These are phyloP conservation scores for Licmophora abbreviata DNA, from an alignment of 108 stramenopile genomes.

Conservation along the genomic window DNA sequence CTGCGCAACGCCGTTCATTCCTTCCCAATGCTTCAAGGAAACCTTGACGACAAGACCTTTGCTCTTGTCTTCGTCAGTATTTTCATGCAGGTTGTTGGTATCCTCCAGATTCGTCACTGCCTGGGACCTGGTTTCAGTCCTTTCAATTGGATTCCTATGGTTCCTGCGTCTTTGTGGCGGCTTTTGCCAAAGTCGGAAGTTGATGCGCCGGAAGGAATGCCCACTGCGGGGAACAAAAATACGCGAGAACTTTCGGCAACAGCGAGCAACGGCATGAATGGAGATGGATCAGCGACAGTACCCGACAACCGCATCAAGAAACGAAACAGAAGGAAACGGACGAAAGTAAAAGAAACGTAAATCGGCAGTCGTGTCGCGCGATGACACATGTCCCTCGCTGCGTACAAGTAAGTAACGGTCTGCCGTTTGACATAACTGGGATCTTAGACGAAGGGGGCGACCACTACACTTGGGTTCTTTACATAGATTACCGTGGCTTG, in stretches of 20 bases:
- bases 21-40: constrained; percentile 19
- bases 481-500: no score
- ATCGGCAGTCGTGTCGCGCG: no score
- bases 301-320: no score
- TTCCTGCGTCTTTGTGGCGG: not conserved
- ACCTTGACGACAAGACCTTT: constrained; percentile 41
- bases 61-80: constrained; percentile 37
- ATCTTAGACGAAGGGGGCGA: no score
- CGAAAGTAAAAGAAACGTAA: no score
- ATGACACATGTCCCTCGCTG: no score
- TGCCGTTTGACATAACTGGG: no score
- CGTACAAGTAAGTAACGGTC: no score
- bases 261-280: no score
- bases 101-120: constrained; percentile 55
- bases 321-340: no score
- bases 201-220: not conserved
- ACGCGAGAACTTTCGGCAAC: not conserved
- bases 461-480: no score
- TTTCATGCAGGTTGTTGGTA: constrained; percentile 61
- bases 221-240: not conserved
- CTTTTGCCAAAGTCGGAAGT: not conserved
- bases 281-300: no score
- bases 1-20: constrained; percentile 33
- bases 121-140: constrained; percentile 68
- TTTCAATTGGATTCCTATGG: constrained; percentile 12